Evolutionary conservation across 2,329 filamentous ascomycete species (phyloP).

Genomic region (Claviceps maximensis): DNA sequence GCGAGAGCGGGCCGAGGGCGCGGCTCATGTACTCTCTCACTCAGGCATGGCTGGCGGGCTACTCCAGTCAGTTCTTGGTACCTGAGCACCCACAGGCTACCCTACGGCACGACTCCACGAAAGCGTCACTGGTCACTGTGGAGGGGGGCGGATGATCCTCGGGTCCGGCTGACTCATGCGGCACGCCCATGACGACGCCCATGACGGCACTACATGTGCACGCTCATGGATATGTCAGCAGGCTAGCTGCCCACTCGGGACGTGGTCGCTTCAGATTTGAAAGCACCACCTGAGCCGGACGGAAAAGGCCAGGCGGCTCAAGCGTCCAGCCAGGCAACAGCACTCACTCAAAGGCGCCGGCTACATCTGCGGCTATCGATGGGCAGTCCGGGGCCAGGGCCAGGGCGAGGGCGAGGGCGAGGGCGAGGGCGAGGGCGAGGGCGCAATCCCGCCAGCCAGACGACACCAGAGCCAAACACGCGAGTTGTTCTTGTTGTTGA

Average conservation of each 20-base stretch:
- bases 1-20: neutral
- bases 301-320: neutral
- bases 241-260: neutral
- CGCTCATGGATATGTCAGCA: neutral
- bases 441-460: too few species aligned
- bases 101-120: neutral
- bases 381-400: too few species aligned
- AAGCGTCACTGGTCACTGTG: neutral
- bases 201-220: neutral
- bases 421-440: too few species aligned
- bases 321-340: too few species aligned
- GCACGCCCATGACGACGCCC: neutral
- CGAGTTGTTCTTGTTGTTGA: too few species aligned
- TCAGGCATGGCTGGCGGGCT: too few species aligned
- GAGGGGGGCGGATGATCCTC: slow-evolving; percentile 2
- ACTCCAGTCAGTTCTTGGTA: too few species aligned
- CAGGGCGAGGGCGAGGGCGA: too few species aligned
- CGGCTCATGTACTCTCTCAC: too few species aligned
- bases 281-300: too few species aligned
- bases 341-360: neutral
- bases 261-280: too few species aligned
- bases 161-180: slow-evolving; percentile 5
- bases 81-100: neutral
- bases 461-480: too few species aligned
- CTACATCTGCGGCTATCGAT: neutral